These are phyloP conservation scores for Penicillium sumatraense DNA, from an alignment of 2,329 filamentous ascomycete species.

Conservation along the genomic window DNA sequence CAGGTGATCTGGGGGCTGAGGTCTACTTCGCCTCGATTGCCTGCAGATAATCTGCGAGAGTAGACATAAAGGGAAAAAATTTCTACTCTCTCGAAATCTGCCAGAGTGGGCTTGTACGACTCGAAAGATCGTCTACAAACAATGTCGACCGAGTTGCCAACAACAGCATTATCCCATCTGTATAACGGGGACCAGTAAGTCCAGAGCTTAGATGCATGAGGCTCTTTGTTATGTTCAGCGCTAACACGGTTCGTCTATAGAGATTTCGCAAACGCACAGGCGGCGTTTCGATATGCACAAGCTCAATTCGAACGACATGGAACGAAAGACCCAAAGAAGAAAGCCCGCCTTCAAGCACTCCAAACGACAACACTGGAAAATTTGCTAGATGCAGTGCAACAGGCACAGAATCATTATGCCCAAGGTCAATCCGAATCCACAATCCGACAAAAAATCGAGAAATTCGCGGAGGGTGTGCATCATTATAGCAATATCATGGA, in stretches of 20 bases:
- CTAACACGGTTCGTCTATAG: not conserved
- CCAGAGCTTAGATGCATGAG: not conserved
- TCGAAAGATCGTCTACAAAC: too few species aligned
- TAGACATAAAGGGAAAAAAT: not conserved
- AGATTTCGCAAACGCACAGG: not conserved
- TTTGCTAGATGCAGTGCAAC: not conserved
- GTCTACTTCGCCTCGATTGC: not conserved
- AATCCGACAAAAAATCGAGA: not conserved
- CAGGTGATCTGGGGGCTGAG: not conserved
- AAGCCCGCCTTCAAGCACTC: not conserved
- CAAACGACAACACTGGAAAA: not conserved
- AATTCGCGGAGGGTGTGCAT: not conserved
- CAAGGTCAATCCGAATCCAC: not conserved
- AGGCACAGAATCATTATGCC: not conserved
- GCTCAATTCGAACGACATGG: not conserved
- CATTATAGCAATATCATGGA: conserved; percentile 5
- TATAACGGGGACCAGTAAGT: not conserved
- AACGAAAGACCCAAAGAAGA: not conserved
- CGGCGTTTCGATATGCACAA: not conserved
- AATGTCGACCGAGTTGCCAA: not conserved
- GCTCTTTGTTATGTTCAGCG: too few species aligned
- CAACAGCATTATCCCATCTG: not conserved
- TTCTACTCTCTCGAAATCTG: too few species aligned
- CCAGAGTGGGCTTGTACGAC: too few species aligned
- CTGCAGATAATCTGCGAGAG: not conserved